A percentile compares a stretch with the other conserved stretches of the same genome.
These are phyloP conservation scores for Lasiodiplodia gonubiensis DNA, from an alignment of 2,329 filamentous ascomycete genomes.

Conservation along the genomic window DNA sequence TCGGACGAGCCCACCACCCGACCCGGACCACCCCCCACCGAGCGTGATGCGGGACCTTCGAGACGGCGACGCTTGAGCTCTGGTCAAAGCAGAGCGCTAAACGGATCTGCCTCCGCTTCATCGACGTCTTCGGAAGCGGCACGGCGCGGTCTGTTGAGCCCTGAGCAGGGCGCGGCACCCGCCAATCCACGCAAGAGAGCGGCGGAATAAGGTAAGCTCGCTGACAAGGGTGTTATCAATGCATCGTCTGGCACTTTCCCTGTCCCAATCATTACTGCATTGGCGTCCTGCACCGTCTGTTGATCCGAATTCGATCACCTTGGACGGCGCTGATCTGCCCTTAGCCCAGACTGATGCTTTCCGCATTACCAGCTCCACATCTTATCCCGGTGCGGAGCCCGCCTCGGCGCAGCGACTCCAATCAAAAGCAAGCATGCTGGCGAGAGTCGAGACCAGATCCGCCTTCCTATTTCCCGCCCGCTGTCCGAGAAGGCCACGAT, in stretches of 20 bases:
- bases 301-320: conserved; percentile 17
- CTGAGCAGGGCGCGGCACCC: conserved; percentile 12
- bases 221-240: conserved; percentile 21
- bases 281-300: conserved; percentile 23
- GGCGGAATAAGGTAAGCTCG: conserved; percentile 20
- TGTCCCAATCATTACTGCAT: conserved; percentile 17
- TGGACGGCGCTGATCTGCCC: conserved; percentile 22
- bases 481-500: background rate
- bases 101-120: conserved; percentile 7
- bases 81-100: conserved; percentile 11
- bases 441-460: conserved; percentile 18
- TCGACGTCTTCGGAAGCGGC: conserved; percentile 12
- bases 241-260: conserved; percentile 7
- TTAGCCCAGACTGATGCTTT: conserved; percentile 19
- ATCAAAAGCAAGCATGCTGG: conserved; percentile 3
- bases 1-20: conserved; percentile 8
- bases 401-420: background rate
- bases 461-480: conserved; percentile 10
- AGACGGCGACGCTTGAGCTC: conserved; percentile 25
- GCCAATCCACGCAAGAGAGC: conserved; percentile 23
- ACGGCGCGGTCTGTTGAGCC: conserved; percentile 17
- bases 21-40: background rate
- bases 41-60: background rate
- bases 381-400: conserved; percentile 2
- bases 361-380: conserved; percentile 20